These are phyloP conservation scores for Apiospora kogelbergensis DNA, from an alignment of 2,329 filamentous ascomycete species.

Conservation along the genomic window DNA sequence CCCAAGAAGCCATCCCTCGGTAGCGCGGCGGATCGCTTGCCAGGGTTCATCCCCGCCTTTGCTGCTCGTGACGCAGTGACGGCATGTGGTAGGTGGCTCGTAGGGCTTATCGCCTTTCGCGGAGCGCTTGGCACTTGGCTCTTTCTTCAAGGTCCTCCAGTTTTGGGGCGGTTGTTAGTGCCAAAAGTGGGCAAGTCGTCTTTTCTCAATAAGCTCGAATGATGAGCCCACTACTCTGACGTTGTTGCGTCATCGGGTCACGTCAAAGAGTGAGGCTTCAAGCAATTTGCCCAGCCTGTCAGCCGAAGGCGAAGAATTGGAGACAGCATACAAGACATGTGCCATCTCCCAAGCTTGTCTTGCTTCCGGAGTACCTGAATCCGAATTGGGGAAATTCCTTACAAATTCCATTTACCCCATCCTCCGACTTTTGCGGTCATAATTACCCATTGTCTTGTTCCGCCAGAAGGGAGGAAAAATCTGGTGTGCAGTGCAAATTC, in stretches of 20 bases:
- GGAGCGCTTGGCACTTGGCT: background rate
- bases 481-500: constrained; percentile 6
- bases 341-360: background rate
- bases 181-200: background rate
- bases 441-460: background rate
- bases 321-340: background rate
- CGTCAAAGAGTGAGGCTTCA: background rate
- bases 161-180: background rate
- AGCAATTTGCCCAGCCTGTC: background rate
- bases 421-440: background rate
- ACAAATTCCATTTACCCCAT: background rate
- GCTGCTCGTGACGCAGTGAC: background rate
- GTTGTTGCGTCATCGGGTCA: constrained; percentile 2
- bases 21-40: background rate
- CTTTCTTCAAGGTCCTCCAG: background rate
- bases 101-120: constrained; percentile 5
- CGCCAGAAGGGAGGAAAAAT: background rate
- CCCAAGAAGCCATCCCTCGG: background rate
- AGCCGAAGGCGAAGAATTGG: background rate
- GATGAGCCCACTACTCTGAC: background rate
- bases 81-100: background rate
- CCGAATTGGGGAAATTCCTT: background rate
- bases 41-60: background rate
- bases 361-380: background rate
- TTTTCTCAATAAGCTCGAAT: background rate